Evolutionary conservation across 148 eudicot species (phyloP).

Genomic region (Heliamphora exappendiculata): DNA sequence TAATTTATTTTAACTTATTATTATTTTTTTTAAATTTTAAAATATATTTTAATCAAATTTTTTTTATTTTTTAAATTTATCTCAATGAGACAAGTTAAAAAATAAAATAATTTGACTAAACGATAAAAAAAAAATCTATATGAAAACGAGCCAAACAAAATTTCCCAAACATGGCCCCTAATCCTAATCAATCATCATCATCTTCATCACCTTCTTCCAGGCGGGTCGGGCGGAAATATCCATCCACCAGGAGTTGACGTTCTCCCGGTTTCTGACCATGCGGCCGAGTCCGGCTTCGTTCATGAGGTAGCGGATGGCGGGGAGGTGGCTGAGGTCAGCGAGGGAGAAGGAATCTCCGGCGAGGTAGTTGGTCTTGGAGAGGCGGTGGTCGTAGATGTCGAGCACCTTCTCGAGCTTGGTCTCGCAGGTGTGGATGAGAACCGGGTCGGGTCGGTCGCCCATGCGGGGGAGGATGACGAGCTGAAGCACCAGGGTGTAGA

Average conservation of each 20-base stretch:
- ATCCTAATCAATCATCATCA: slow-evolving; percentile 19
- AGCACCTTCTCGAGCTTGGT: slow-evolving; percentile 50
- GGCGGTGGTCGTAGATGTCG: slow-evolving; percentile 49
- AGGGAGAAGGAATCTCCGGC: slow-evolving; percentile 55
- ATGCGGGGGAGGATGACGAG: slow-evolving; percentile 45
- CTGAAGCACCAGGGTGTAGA: slow-evolving; percentile 48
- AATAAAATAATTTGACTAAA: no score
- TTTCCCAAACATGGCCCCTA: no score
- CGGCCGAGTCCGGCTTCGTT: slow-evolving; percentile 41
- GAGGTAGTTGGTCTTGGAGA: slow-evolving; percentile 40
- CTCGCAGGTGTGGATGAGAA: slow-evolving; percentile 29
- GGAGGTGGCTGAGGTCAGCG: slow-evolving; percentile 65
- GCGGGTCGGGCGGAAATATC: slow-evolving; percentile 60
- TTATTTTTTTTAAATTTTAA: no score
- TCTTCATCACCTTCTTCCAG: slow-evolving; percentile 61
- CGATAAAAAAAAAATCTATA: no score
- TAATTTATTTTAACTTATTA: no score
- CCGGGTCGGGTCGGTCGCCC: slow-evolving; percentile 35
- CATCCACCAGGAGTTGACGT: slow-evolving; percentile 54
- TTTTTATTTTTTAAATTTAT: no score
- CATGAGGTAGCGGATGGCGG: slow-evolving; percentile 36
- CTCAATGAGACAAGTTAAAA: no score
- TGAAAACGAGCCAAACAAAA: no score
- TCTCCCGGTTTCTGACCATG: slow-evolving; percentile 33
- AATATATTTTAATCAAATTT: no score